Evolutionary conservation across 2,329 filamentous ascomycete genomes (phyloP).

Genomic region (Neofusicoccum ribis): DNA sequence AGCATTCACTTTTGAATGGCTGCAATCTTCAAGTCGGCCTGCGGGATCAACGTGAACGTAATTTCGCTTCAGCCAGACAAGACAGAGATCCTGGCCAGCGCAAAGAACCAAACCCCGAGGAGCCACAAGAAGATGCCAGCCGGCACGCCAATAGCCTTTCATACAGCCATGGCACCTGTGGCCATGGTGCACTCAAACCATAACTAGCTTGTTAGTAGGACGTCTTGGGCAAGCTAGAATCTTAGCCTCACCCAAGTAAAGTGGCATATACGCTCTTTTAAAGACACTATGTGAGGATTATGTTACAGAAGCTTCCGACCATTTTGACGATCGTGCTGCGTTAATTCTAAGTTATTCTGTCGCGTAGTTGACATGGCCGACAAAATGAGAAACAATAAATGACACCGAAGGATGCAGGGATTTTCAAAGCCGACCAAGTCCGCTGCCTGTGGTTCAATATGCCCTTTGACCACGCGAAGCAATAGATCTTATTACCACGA

Average conservation of each 20-base stretch:
- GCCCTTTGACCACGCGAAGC: too few relatives aligned
- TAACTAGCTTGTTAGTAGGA: slow-evolving; percentile 41
- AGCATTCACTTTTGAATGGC: slow-evolving; percentile 55
- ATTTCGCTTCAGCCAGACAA: slow-evolving; percentile 44
- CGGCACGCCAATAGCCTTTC: slow-evolving; percentile 44
- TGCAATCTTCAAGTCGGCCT: slow-evolving; percentile 62
- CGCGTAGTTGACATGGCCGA: background rate
- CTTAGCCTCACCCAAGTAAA: slow-evolving; percentile 37
- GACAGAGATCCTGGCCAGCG: slow-evolving; percentile 42
- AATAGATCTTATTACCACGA: too few relatives aligned
- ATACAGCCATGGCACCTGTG: slow-evolving; percentile 64
- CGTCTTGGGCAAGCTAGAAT: too few relatives aligned
- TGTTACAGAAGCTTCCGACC: background rate
- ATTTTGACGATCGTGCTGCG: background rate
- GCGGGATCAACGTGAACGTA: slow-evolving; percentile 55
- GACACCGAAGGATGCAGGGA: too few relatives aligned
- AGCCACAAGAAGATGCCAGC: slow-evolving; percentile 50
- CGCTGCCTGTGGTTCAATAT: too few relatives aligned
- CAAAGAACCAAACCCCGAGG: slow-evolving; percentile 54
- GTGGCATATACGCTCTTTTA: slow-evolving; percentile 21
- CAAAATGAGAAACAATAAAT: background rate
- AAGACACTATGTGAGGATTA: background rate
- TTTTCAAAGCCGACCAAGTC: too few relatives aligned
- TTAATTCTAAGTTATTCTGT: background rate
- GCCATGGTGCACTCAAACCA: slow-evolving; percentile 78